A percentile compares a stretch with the other conserved stretches of the same genome.
Conservation (phyloP, 169 alveolate genomes). For the Plasmodium fragile region DNA sequence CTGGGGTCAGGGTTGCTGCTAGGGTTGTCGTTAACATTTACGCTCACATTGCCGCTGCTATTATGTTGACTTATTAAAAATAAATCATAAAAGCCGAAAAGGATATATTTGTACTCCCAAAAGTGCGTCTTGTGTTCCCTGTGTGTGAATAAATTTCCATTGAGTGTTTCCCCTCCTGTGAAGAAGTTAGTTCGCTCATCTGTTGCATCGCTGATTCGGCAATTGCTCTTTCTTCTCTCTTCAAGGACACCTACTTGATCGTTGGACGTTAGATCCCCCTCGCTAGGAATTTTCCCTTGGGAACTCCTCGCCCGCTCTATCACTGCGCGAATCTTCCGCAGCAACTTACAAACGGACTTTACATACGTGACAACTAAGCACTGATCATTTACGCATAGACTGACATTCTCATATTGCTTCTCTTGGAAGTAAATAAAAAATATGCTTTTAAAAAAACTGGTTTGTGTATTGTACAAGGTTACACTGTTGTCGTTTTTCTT, state of each 20-base stretch:
- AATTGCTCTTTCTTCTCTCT: background rate
- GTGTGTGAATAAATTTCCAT: conserved; percentile 42
- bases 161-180: background rate
- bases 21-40: background rate
- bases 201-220: background rate
- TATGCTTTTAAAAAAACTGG: conserved; percentile 32
- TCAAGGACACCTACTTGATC: background rate
- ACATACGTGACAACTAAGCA: conserved; percentile 37
- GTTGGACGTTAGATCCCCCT: background rate
- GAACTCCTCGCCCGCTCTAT: background rate
- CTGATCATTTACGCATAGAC: conserved; percentile 31
- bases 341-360: conserved; percentile 30
- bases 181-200: background rate
- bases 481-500: conserved; percentile 6
- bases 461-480: conserved; percentile 5
- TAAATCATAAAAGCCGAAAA: conserved; percentile 66
- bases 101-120: conserved; percentile 44
- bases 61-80: conserved; percentile 43
- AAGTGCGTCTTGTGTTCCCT: conserved; percentile 48
- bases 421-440: conserved; percentile 53
- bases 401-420: conserved; percentile 43
- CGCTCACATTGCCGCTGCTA: background rate
- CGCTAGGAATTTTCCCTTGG: background rate
- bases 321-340: background rate
- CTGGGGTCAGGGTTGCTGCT: background rate